Percentiles rank a stretch among this genome's conserved stretches.
phyloP scores from a whole-genome alignment of 2,329 filamentous ascomycete species.

The Clarireedia hainanense region DNA sequence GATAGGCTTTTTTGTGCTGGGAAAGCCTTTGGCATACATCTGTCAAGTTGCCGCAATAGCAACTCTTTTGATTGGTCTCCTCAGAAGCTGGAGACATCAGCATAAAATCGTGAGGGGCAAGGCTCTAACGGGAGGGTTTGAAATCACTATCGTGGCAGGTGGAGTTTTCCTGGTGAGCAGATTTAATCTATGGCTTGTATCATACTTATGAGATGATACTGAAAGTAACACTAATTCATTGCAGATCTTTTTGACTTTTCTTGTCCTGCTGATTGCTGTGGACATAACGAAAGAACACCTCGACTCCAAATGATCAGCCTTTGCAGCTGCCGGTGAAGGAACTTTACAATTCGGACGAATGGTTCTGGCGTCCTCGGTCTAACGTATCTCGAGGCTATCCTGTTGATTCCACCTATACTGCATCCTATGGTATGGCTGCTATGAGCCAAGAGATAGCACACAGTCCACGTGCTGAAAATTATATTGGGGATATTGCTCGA shows the following conservation, averaged over 20 bases:
- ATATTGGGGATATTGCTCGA: neutral
- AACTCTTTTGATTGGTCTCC: constrained; percentile 42
- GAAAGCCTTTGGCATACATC: constrained; percentile 46
- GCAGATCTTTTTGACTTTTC: constrained; percentile 24
- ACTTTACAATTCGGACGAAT: neutral
- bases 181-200: neutral
- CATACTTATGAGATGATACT: neutral
- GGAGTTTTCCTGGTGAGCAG: constrained; percentile 41
- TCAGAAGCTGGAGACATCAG: constrained; percentile 54
- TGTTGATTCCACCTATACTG: neutral
- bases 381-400: neutral
- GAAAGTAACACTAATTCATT: constrained; percentile 1
- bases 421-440: neutral
- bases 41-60: constrained; percentile 36
- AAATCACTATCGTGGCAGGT: constrained; percentile 41
- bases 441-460: neutral
- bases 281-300: constrained; percentile 25
- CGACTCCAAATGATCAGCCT: neutral
- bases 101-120: constrained; percentile 49
- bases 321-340: neutral
- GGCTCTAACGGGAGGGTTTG: constrained; percentile 50
- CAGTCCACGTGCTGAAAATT: neutral
- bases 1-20: constrained; percentile 53
- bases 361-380: neutral
- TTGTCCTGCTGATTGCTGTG: constrained; percentile 24